Base-by-base conservation (phyloP, 305 asterid species). In the Fraxinus nigra region DNA sequence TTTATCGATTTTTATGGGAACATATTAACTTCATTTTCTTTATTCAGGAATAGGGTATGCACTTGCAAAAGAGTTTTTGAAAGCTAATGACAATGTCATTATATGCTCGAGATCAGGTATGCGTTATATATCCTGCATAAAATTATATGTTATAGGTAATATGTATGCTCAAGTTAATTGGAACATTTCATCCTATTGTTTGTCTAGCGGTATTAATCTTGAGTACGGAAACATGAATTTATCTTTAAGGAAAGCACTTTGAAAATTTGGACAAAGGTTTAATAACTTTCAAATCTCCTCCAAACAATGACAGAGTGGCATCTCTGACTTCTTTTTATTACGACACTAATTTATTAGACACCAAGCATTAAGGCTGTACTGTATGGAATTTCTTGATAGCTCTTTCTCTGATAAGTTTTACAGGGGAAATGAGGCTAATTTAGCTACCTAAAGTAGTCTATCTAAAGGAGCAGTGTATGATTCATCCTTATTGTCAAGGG, bases 1-100 rank as follows among this genome's bases (percentile, higher is more conserved):
- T 38, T 18, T 40, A 14, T 65, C 24, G 43, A 63, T 7, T 81
- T 46, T 67, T 43, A 48, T 24, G 51, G 35, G 35, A 26, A 37
- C 51, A 28, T 75, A 40, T 59, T 33, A 78, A 67, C 24, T 67
- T 48, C 80, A 30, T 33, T 82, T 70, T 76, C 28, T 75, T 73
- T 18, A 85, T 88, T 76, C 93, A 95, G 99, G 99, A 77, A 92
- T 95, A 33, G 99, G 99, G 37, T 94, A 91, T 89, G 98, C 99
- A 79, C 90, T 95, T 85, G 99, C 99, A 35, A 91, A 90, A 84
- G 99, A 94, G 84, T 95, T 95, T 87, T 86, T 94, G 80, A 91
- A 92, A 87, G 93, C 92, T 67, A 97, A 98, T 72, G 99, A 95
- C 88, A 95, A 88, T 85, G 97, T 95, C 80, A 84, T 95, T 67